A percentile compares a stretch with the other conserved stretches of the same genome.
phyloP scores from a whole-genome alignment of 352 stramenopile species.

The Globisporangium nunn region DNA sequence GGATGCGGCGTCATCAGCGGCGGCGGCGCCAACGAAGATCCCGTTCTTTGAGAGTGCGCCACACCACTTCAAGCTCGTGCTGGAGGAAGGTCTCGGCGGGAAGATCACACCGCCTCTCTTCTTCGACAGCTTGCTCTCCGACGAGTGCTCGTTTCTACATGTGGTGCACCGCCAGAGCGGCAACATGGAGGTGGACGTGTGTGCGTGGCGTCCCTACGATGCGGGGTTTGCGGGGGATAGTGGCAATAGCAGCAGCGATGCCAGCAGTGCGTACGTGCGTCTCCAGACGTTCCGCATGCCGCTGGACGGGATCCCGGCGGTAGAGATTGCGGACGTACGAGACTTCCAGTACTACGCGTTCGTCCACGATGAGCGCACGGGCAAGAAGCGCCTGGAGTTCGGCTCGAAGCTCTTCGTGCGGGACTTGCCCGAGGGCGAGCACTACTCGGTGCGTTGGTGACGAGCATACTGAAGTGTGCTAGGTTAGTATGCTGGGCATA shows the following conservation, averaged over 20 bases:
- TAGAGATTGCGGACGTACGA: constrained; percentile 38
- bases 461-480: background rate
- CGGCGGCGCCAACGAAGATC: constrained; percentile 14
- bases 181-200: constrained; percentile 60
- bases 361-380: constrained; percentile 14
- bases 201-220: constrained; percentile 29
- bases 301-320: constrained; percentile 31
- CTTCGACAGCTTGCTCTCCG: constrained; percentile 48
- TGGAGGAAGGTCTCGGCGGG: constrained; percentile 33
- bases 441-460: constrained; percentile 40
- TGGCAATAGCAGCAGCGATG: background rate
- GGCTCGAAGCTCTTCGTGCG: constrained; percentile 57
- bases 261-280: constrained; percentile 24
- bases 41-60: constrained; percentile 46
- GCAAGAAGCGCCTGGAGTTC: constrained; percentile 44
- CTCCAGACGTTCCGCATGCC: constrained; percentile 59
- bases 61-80: constrained; percentile 32
- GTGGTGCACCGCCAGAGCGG: constrained; percentile 24
- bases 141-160: constrained; percentile 50
- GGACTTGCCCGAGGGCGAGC: constrained; percentile 42
- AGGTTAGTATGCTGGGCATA: no score
- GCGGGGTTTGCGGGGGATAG: constrained; percentile 6
- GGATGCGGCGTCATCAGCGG: background rate
- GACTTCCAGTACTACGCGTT: constrained; percentile 62
- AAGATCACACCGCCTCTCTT: constrained; percentile 43